phyloP scores from a whole-genome alignment of 352 stramenopile species.

The Pythium aquatile region DNA sequence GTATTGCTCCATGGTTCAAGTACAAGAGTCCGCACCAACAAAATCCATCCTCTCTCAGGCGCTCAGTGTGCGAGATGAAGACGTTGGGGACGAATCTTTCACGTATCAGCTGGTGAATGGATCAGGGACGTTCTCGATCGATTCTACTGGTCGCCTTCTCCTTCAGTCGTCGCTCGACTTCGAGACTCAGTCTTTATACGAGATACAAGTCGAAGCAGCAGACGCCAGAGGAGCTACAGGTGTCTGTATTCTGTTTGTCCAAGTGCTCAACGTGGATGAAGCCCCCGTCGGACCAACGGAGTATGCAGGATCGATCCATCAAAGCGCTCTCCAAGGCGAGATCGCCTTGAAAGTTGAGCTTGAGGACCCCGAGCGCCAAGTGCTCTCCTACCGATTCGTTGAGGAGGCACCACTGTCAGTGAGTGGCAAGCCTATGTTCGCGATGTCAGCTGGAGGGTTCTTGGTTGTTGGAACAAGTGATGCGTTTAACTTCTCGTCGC shows the following conservation, averaged over 20 bases:
- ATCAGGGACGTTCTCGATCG: conserved; percentile 32
- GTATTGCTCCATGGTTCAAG: conserved; percentile 15
- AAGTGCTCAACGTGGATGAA: conserved; percentile 46
- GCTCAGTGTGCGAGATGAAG: conserved; percentile 33
- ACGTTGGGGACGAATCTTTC: conserved; percentile 22
- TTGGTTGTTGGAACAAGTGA: conserved; percentile 14
- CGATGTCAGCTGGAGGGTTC: conserved; percentile 7
- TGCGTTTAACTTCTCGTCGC: conserved; percentile 27
- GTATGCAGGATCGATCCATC: conserved; percentile 39
- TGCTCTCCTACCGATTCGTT: conserved; percentile 16
- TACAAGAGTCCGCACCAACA: conserved; percentile 27
- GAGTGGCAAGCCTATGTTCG: conserved; percentile 12
- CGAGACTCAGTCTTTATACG: conserved; percentile 32
- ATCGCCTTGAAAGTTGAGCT: conserved; percentile 17
- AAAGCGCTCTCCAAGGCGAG: conserved; percentile 23
- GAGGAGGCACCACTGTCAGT: not conserved
- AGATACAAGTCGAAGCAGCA: conserved; percentile 30
- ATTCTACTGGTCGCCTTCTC: conserved; percentile 31
- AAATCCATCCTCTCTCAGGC: conserved; percentile 16
- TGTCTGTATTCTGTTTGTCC: conserved; percentile 32
- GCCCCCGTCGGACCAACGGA: conserved; percentile 27
- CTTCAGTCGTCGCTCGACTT: conserved; percentile 37
- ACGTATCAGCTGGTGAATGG: conserved; percentile 27
- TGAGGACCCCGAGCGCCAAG: conserved; percentile 16
- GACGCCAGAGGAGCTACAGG: conserved; percentile 37